A percentile compares a stretch with the other conserved stretches of the same genome.
Conservation (phyloP, 768 basidiomycete genomes). For the Tephrocybe rancida region DNA sequence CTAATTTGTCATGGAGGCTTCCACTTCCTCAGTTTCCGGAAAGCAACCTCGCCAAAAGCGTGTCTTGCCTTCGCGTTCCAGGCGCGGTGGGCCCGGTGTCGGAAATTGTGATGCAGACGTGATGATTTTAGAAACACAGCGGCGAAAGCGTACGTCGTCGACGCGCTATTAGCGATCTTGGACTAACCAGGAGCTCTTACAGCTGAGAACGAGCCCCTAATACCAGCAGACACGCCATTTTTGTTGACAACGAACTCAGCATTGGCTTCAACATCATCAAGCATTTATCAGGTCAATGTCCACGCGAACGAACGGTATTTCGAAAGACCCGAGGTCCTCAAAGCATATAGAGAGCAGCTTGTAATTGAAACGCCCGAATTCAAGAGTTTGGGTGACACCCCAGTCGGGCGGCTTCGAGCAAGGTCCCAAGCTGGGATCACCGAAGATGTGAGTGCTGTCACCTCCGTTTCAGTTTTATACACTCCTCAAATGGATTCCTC, state of each 20-base stretch:
- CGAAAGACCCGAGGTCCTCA: slow-evolving; percentile 74
- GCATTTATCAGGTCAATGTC: slow-evolving; percentile 50
- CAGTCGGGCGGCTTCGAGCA: slow-evolving; percentile 68
- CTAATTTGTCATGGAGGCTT: slow-evolving; percentile 37
- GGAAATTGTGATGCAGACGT: slow-evolving; percentile 79
- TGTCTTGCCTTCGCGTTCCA: slow-evolving; percentile 78
- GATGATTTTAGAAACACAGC: slow-evolving; percentile 82
- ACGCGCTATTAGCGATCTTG: slow-evolving; percentile 6
- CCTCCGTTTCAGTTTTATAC: not conserved
- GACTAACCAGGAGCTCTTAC: slow-evolving; percentile 15
- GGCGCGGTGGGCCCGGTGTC: slow-evolving; percentile 80
- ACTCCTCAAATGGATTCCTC: not conserved
- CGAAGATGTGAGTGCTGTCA: slow-evolving; percentile 63
- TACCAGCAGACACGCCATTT: slow-evolving; percentile 67
- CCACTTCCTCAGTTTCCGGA: slow-evolving; percentile 32
- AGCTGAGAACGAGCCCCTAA: slow-evolving; percentile 76
- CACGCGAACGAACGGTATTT: slow-evolving; percentile 74
- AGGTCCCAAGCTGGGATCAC: slow-evolving; percentile 41
- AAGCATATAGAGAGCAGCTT: slow-evolving; percentile 67
- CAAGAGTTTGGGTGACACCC: slow-evolving; percentile 45
- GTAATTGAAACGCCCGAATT: slow-evolving; percentile 82
- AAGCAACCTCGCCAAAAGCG: slow-evolving; percentile 65
- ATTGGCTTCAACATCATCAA: slow-evolving; percentile 46
- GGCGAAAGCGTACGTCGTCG: slow-evolving; percentile 65
- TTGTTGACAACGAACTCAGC: slow-evolving; percentile 73